Evolutionary conservation across 208 protist species (phyloP).

Genomic region (Sergeia podlipaevii): DNA sequence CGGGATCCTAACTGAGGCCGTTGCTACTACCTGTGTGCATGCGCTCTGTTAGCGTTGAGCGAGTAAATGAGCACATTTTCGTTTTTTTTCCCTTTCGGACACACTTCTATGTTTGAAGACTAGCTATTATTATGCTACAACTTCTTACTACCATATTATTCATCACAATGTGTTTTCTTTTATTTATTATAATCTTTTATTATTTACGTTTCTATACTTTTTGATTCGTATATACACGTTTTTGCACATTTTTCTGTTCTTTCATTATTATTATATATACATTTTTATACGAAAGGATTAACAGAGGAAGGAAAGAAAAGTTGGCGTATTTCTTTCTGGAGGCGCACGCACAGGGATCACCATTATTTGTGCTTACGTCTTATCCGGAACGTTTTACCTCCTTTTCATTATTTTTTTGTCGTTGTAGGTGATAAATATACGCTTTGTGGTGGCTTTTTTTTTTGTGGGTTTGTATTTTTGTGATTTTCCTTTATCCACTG

Average conservation of each 20-base stretch:
- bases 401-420: slow-evolving; percentile 4
- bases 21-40: too few species aligned
- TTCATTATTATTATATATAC: neutral
- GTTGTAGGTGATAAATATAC: slow-evolving; percentile 1
- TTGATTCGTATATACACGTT: slow-evolving; percentile 4
- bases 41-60: too few species aligned
- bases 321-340: too few species aligned
- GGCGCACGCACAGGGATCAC: too few species aligned
- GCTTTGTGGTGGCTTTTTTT: neutral
- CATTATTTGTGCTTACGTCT: too few species aligned
- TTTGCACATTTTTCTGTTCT: slow-evolving; percentile 1
- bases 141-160: neutral
- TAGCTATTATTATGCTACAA: neutral
- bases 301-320: too few species aligned
- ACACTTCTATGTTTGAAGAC: neutral
- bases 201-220: neutral
- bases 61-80: too few species aligned
- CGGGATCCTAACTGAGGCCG: too few species aligned
- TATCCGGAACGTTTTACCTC: too few species aligned
- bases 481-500: slow-evolving; percentile 2
- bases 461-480: neutral
- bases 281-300: too few species aligned
- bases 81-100: too few species aligned
- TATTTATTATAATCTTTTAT: slow-evolving; percentile 2
- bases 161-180: slow-evolving; percentile 1